phyloP scores from a whole-genome alignment of 2,329 filamentous ascomycete species.

The Chaetomiaceae sp. region DNA sequence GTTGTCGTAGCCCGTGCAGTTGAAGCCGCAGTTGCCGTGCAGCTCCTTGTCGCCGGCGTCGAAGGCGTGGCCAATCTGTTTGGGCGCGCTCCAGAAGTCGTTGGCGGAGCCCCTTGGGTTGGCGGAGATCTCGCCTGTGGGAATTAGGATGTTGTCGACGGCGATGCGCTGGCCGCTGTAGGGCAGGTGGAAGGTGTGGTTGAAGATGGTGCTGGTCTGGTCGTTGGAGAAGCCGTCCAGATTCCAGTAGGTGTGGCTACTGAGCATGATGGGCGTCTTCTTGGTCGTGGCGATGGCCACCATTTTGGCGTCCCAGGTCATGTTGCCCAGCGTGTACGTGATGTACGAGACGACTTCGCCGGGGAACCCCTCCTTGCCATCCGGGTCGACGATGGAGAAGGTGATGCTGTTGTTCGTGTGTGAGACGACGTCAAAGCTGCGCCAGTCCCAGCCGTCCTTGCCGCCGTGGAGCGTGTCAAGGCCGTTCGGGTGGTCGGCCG shows the following conservation, averaged over 20 bases:
- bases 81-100: conserved; percentile 78
- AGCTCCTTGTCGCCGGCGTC: conserved; percentile 58
- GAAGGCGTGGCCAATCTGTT: conserved; percentile 71
- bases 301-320: conserved; percentile 70
- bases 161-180: conserved; percentile 66
- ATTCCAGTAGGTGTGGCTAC: conserved; percentile 74
- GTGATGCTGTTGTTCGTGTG: conserved; percentile 65
- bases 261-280: conserved; percentile 80
- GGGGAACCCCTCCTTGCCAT: conserved; percentile 72
- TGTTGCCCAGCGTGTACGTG: conserved; percentile 64
- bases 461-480: conserved; percentile 66
- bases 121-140: conserved; percentile 69
- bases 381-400: conserved; percentile 68
- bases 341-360: conserved; percentile 71
- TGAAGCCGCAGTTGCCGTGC: conserved; percentile 69
- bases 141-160: conserved; percentile 68
- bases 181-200: conserved; percentile 69
- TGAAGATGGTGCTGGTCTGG: conserved; percentile 58
- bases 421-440: conserved; percentile 72
- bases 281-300: conserved; percentile 65
- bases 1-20: conserved; percentile 80
- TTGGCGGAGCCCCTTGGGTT: conserved; percentile 66
- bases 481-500: conserved; percentile 45
- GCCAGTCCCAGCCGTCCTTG: conserved; percentile 68
- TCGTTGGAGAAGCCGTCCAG: conserved; percentile 74